phyloP scores from a whole-genome alignment of 2,329 filamentous ascomycete genomes.

The Didymella segeticola region DNA sequence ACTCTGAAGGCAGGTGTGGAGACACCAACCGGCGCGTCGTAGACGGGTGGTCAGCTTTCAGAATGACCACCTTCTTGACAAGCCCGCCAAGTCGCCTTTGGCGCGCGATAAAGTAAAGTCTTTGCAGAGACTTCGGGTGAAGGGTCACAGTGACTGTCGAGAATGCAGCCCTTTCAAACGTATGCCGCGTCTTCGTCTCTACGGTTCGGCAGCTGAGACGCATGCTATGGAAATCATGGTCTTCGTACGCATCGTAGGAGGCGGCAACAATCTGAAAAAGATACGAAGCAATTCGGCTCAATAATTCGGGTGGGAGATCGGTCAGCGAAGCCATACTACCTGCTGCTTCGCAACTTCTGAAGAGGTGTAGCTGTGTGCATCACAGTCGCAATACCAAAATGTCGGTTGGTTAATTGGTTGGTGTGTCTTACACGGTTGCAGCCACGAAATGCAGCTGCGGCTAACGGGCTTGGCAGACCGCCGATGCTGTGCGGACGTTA shows the following conservation, averaged over 20 bases:
- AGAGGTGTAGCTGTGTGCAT: too few species aligned
- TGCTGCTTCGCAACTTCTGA: too few species aligned
- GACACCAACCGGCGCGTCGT: not conserved
- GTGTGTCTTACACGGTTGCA: too few species aligned
- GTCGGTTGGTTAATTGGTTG: too few species aligned
- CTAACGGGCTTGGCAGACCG: too few species aligned
- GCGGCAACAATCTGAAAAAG: not conserved
- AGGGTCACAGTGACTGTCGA: not conserved
- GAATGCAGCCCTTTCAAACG: not conserved
- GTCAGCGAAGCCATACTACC: not conserved
- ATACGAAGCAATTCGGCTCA: not conserved
- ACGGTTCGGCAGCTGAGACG: not conserved
- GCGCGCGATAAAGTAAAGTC: not conserved
- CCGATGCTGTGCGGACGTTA: too few species aligned
- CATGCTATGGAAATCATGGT: not conserved
- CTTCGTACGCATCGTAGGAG: not conserved
- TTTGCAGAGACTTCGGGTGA: not conserved
- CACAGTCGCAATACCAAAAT: too few species aligned
- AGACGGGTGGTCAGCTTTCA: not conserved
- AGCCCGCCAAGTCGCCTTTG: not conserved
- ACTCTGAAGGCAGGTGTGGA: too few species aligned
- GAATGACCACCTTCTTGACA: not conserved
- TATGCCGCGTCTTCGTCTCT: not conserved
- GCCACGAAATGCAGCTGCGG: too few species aligned
- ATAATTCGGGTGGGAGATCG: not conserved